Evolutionary conservation across 805 yeast species (phyloP), one percentile per base, ranked within the genome.

Genomic region (Saturnispora gosingensis): DNA sequence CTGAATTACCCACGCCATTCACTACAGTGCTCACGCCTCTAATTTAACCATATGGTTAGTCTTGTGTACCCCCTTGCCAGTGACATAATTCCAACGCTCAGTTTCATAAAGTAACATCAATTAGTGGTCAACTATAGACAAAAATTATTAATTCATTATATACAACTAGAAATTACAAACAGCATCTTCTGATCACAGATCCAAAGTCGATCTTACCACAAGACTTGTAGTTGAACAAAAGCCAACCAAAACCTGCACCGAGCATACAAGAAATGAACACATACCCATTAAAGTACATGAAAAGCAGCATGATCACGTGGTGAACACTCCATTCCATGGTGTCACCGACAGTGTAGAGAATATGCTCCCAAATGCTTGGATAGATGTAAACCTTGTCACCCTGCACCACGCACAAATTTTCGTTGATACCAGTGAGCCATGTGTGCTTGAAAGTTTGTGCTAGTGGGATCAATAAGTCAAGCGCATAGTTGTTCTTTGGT

Each of bases 201-300:
- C 54, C 55, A 8, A 51, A 40, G 11, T n/a, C 30, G 10, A 43
- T 22, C n/a, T n/a, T 30, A n/a, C 48, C 46, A n/a, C 46, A 39
- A 22, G 53, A 46, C 9, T 53, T 48, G 30, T 56, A 54, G 20
- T 52, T 50, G 40, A 53, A 56, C 2, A 58, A 35, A 6, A 58
- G 34, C 45, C 49, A 55, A 8, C 61, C 61, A 13, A 44, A 46
- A 3, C 54, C 57, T 6, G 59, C 61, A 27, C 61, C 61, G 20
- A 58, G 46, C 57, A 56, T 52, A 34, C 55, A 46, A 4, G 59
- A 56, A n/a, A 58, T 57, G 48, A 58, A 50, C 9, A 58, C 52
- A 30, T 55, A 58, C 8, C 61, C 61, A 45, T 58, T 56, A 46
- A 56, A 56, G 43, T 56, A 56, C 60, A 58, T 58, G 38, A 53